A percentile compares a stretch with the other conserved stretches of the same genome.
Evolutionary conservation across 2,329 filamentous ascomycete species (phyloP).

Genomic region (Aciculosporium take): DNA sequence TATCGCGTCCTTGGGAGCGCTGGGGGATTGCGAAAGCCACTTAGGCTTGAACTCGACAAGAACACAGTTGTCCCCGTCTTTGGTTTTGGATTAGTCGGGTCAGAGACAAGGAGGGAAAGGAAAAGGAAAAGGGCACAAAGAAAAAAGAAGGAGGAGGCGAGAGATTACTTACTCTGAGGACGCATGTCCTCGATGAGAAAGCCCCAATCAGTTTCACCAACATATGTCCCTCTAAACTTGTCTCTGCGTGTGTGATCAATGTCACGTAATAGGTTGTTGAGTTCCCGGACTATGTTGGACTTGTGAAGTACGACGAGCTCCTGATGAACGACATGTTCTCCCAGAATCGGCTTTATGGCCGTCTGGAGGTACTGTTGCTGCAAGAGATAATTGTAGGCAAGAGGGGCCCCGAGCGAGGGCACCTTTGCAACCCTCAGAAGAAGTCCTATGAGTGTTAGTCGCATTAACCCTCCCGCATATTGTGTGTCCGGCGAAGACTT

Average conservation of each 20-base stretch:
- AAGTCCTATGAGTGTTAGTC: slow-evolving; percentile 14
- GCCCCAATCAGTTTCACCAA: slow-evolving; percentile 45
- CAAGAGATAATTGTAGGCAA: slow-evolving; percentile 23
- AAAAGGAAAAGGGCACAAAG: slow-evolving; percentile 4
- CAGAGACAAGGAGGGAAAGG: background rate
- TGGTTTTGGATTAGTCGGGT: background rate
- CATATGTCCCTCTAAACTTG: slow-evolving; percentile 34
- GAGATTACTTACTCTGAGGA: slow-evolving; percentile 16
- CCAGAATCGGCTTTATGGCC: slow-evolving; percentile 21
- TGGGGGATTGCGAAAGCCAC: slow-evolving; percentile 65
- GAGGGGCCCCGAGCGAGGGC: slow-evolving; percentile 15
- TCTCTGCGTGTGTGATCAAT: slow-evolving; percentile 31
- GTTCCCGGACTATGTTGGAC: slow-evolving; percentile 23
- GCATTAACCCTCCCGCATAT: background rate
- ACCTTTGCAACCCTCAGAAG: slow-evolving; percentile 27
- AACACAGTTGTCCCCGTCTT: slow-evolving; percentile 17
- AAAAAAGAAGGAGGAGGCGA: background rate
- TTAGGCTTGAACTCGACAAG: slow-evolving; percentile 72
- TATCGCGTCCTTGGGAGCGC: slow-evolving; percentile 45
- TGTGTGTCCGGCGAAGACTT: background rate
- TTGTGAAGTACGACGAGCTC: slow-evolving; percentile 23
- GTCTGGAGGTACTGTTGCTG: slow-evolving; percentile 23
- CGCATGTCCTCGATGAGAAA: slow-evolving; percentile 63
- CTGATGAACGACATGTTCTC: slow-evolving; percentile 20
- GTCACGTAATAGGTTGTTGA: slow-evolving; percentile 39